A percentile compares a stretch with the other conserved stretches of the same genome.
These are phyloP conservation scores for Coemansia sp. DNA, from an alignment of 192 early-diverging fungal genomes.

Conservation along the genomic window DNA sequence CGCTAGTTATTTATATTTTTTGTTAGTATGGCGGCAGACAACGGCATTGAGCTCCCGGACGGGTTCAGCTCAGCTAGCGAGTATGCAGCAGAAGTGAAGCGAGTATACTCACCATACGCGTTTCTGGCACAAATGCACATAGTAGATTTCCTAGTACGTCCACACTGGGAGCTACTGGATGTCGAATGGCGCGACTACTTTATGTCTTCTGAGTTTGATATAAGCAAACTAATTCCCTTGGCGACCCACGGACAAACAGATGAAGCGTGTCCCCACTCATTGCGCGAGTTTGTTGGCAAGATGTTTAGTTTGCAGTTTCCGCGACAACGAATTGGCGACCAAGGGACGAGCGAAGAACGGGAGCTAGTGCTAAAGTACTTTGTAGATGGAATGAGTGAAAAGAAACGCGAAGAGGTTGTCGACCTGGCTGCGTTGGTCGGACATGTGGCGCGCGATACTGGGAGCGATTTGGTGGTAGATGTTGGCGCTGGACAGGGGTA, in stretches of 20 bases:
- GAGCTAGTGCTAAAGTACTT: conserved; percentile 23
- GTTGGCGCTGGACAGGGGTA: conserved; percentile 57
- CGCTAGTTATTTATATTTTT: background rate
- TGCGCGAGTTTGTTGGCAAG: conserved; percentile 30
- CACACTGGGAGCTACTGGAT: conserved; percentile 36
- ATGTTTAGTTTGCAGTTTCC: conserved; percentile 43
- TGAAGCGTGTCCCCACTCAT: conserved; percentile 18
- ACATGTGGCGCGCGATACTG: conserved; percentile 14
- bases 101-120: conserved; percentile 16
- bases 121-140: conserved; percentile 46
- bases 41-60: conserved; percentile 27
- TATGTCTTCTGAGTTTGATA: conserved; percentile 12
- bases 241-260: conserved; percentile 24
- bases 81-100: conserved; percentile 30
- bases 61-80: conserved; percentile 29
- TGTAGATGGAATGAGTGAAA: conserved; percentile 50
- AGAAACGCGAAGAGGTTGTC: conserved; percentile 50
- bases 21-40: background rate
- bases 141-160: conserved; percentile 44
- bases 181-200: conserved; percentile 46
- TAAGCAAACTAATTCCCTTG: conserved; percentile 34
- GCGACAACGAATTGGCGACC: background rate
- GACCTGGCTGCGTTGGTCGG: conserved; percentile 40
- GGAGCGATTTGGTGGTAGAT: conserved; percentile 36
- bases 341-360: background rate